Conservation (phyloP, 495 filamentous ascomycete species). For the Xylaria flabelliformis region DNA sequence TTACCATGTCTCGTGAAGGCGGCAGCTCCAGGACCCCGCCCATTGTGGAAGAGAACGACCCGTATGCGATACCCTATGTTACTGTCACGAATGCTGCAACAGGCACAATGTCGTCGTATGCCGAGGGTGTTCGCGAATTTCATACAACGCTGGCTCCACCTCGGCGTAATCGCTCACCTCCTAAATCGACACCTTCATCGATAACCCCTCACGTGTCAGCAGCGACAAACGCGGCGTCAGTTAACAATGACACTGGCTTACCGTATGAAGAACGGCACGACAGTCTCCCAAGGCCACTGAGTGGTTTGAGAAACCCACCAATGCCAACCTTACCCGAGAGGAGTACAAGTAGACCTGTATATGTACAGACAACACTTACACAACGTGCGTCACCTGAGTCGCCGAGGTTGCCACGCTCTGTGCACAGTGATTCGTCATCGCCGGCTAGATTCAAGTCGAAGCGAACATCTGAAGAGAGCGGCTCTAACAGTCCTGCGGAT, state of each 20-base stretch:
- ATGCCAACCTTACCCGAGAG: slow-evolving; percentile 50
- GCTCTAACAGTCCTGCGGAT: slow-evolving; percentile 47
- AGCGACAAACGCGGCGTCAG: slow-evolving; percentile 45
- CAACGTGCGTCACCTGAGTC: slow-evolving; percentile 37
- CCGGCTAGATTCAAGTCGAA: slow-evolving; percentile 54
- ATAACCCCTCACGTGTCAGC: slow-evolving; percentile 31
- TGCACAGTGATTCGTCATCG: slow-evolving; percentile 43
- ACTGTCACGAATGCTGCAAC: slow-evolving; percentile 20
- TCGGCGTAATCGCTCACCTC: slow-evolving; percentile 35
- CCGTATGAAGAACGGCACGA: slow-evolving; percentile 41
- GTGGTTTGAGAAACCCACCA: slow-evolving; percentile 30
- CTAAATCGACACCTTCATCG: slow-evolving; percentile 31
- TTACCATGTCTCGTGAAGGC: slow-evolving; percentile 38
- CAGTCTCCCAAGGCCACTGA: slow-evolving; percentile 19
- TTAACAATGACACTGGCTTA: slow-evolving; percentile 35
- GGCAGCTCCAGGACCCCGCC: slow-evolving; percentile 50
- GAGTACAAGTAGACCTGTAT: slow-evolving; percentile 42
- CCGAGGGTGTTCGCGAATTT: slow-evolving; percentile 29
- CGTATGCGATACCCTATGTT: slow-evolving; percentile 7
- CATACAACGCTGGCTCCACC: slow-evolving; percentile 25
- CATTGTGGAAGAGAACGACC: slow-evolving; percentile 44
- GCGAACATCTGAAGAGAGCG: slow-evolving; percentile 59
- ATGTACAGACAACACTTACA: slow-evolving; percentile 30
- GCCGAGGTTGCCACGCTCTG: slow-evolving; percentile 31
- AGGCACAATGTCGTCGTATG: slow-evolving; percentile 24